phyloP scores from a whole-genome alignment of 148 eudicot species.

The Fallopia convolvulus region DNA sequence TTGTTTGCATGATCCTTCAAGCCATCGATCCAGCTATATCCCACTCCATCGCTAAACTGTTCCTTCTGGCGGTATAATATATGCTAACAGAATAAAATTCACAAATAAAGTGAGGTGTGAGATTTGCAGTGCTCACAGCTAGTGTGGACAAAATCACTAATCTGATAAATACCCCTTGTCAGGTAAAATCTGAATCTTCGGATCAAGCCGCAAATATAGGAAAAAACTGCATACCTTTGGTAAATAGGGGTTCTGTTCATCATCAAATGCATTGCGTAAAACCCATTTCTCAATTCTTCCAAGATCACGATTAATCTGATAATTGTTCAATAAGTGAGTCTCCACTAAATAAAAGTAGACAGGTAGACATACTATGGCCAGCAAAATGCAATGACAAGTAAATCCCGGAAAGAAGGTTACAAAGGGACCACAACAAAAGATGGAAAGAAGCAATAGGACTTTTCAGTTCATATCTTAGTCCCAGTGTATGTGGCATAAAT shows the following conservation, averaged over 20 bases:
- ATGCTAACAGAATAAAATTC: conserved; percentile 41
- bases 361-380: background rate
- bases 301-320: conserved; percentile 67
- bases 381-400: background rate
- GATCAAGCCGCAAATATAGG: background rate
- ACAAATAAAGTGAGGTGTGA: background rate
- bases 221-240: conserved; percentile 60
- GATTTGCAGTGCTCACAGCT: background rate
- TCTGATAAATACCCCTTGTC: background rate
- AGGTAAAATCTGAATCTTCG: background rate
- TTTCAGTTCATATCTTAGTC: background rate
- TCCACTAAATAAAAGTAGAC: background rate
- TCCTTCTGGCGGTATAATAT: conserved; percentile 95
- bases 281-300: conserved; percentile 96
- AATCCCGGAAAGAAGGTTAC: background rate
- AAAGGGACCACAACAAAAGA: background rate
- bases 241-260: conserved; percentile 65
- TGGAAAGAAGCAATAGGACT: background rate
- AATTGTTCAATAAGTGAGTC: conserved; percentile 8
- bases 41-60: conserved; percentile 98
- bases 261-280: conserved; percentile 90
- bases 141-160: background rate
- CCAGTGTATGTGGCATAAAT: background rate
- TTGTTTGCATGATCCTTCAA: conserved; percentile 84
- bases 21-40: conserved; percentile 99